These are phyloP conservation scores for Barnettozyma salicaria DNA, from an alignment of 805 yeast genomes.

Conservation along the genomic window DNA sequence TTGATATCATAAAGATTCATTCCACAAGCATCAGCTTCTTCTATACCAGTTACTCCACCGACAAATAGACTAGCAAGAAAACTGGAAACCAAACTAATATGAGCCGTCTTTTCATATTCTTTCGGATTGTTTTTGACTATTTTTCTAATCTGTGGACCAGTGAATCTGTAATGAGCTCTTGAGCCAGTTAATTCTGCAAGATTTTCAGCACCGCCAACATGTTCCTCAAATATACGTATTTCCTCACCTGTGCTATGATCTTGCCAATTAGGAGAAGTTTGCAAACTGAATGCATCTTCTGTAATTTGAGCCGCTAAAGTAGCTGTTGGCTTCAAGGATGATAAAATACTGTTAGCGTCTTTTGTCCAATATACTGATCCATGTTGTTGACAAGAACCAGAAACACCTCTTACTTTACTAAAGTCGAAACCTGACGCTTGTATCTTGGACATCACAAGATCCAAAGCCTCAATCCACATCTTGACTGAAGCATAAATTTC, in stretches of 20 bases:
- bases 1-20: constrained; percentile 79
- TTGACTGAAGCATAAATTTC: constrained; percentile 73
- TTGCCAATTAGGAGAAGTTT: constrained; percentile 87
- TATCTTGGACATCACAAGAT: constrained; percentile 51
- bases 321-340: constrained; percentile 28
- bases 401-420: constrained; percentile 51
- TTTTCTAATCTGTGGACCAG: constrained; percentile 87
- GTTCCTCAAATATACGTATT: constrained; percentile 51
- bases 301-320: constrained; percentile 42
- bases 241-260: constrained; percentile 82
- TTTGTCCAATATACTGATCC: constrained; percentile 81
- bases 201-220: constrained; percentile 51
- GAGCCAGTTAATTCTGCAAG: constrained; percentile 76
- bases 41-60: constrained; percentile 60
- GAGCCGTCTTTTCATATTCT: constrained; percentile 46
- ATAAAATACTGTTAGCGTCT: constrained; percentile 38
- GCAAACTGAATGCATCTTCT: constrained; percentile 51
- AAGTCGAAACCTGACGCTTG: constrained; percentile 49
- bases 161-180: constrained; percentile 81
- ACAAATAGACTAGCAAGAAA: constrained; percentile 68
- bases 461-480: constrained; percentile 88
- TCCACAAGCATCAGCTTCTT: constrained; percentile 87
- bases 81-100: constrained; percentile 72
- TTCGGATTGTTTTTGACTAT: constrained; percentile 47
- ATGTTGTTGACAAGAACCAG: constrained; percentile 91